A percentile compares a stretch with the other conserved stretches of the same genome.
Conservation (phyloP, 495 filamentous ascomycete genomes). For the Neurospora sp. region DNA sequence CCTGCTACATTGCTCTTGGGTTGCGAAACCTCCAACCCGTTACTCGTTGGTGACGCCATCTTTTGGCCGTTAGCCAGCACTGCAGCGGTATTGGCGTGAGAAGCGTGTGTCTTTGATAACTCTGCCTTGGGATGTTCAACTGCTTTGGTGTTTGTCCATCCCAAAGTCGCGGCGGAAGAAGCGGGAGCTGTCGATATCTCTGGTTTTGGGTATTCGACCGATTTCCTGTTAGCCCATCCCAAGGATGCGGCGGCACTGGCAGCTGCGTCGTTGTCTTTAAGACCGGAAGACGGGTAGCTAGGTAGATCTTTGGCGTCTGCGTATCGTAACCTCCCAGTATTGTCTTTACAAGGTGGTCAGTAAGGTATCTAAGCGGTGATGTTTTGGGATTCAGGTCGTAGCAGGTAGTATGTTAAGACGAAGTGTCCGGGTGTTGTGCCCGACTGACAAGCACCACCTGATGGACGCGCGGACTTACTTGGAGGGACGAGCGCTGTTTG, state of each 20-base stretch:
- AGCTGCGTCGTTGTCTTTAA: constrained; percentile 51
- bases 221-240: constrained; percentile 57
- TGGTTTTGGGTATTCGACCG: constrained; percentile 51
- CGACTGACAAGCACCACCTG: neutral
- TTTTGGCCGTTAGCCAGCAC: constrained; percentile 57
- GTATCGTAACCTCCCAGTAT: constrained; percentile 52
- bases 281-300: constrained; percentile 52
- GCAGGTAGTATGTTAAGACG: neutral
- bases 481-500: neutral
- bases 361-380: neutral
- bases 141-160: constrained; percentile 56
- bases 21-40: constrained; percentile 19
- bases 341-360: constrained; percentile 9
- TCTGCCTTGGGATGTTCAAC: constrained; percentile 49
- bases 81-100: constrained; percentile 50
- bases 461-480: neutral
- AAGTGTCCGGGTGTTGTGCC: neutral
- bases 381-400: neutral
- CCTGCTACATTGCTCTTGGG: constrained; percentile 48
- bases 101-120: constrained; percentile 41
- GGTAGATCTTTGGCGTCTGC: constrained; percentile 58
- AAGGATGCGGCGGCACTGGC: constrained; percentile 64
- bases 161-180: constrained; percentile 62
- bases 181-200: constrained; percentile 38
- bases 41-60: constrained; percentile 35